Percentiles rank a stretch among this genome's conserved stretches.
phyloP scores from a whole-genome alignment of 805 yeast genomes.

The Pachysolen tannophilus region DNA sequence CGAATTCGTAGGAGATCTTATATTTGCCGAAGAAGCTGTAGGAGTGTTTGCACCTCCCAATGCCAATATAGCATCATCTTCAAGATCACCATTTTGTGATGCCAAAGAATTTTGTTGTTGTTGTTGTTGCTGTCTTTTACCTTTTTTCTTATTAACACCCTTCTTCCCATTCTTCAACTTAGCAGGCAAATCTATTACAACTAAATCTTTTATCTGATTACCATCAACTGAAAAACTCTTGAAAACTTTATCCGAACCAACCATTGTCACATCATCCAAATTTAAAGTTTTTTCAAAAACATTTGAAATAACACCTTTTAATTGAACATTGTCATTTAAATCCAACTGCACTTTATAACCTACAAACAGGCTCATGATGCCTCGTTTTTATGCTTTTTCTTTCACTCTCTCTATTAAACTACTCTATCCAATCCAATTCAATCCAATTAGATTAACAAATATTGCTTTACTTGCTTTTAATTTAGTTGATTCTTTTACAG shows the following conservation, averaged over 20 bases:
- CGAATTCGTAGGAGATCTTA: conserved; percentile 4
- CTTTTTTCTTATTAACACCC: too few species aligned
- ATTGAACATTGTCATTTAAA: conserved; percentile 31
- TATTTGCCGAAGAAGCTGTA: conserved; percentile 8
- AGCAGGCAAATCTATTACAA: conserved; percentile 54
- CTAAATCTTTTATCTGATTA: conserved; percentile 40
- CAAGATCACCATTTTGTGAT: not conserved
- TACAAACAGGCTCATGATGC: conserved; percentile 27
- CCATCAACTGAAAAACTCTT: conserved; percentile 21
- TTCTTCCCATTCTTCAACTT: too few species aligned
- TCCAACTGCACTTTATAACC: conserved; percentile 39
- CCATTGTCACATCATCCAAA: conserved; percentile 20
- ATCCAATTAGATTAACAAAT: too few species aligned
- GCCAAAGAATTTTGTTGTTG: conserved; percentile 3
- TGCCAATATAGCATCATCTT: conserved; percentile 8
- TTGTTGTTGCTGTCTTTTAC: conserved; percentile 16
- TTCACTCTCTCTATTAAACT: too few species aligned
- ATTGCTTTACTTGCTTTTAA: too few species aligned
- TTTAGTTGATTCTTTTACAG: too few species aligned
- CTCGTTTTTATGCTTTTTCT: too few species aligned
- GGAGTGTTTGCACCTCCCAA: conserved; percentile 9
- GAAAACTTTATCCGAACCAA: conserved; percentile 10
- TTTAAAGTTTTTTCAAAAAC: conserved; percentile 31
- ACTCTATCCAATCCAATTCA: too few species aligned
- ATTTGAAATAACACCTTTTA: conserved; percentile 33